Conservation (phyloP, 2,329 filamentous ascomycete genomes). For the Paramyrothecium roridum region DNA sequence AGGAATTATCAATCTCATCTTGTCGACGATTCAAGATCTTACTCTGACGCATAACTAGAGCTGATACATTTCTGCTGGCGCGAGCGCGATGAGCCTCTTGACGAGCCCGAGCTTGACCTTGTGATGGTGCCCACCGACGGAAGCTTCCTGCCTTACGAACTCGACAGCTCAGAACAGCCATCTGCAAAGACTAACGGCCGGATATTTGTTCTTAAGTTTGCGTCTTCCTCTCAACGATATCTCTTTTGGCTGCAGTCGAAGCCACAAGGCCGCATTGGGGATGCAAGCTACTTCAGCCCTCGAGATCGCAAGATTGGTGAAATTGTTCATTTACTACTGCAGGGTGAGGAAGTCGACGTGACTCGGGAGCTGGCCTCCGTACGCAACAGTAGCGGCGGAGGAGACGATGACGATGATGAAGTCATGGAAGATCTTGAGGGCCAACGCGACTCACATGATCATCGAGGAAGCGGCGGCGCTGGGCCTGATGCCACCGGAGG, state of each 20-base stretch:
- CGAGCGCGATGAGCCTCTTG: constrained; percentile 66
- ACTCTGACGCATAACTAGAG: constrained; percentile 45
- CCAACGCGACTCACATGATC: constrained; percentile 54
- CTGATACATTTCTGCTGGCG: constrained; percentile 98
- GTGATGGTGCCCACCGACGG: constrained; percentile 92
- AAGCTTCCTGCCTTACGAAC: constrained; percentile 78
- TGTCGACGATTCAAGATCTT: not conserved
- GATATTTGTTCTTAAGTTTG: constrained; percentile 91
- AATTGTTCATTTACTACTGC: constrained; percentile 78
- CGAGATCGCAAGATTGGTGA: constrained; percentile 85
- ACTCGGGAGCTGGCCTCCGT: constrained; percentile 66
- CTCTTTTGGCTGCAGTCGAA: constrained; percentile 97
- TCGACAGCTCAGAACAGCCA: constrained; percentile 51
- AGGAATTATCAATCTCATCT: constrained; percentile 2
- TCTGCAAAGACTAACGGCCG: constrained; percentile 75
- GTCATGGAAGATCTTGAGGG: constrained; percentile 62
- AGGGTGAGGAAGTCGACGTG: constrained; percentile 86
- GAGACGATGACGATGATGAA: constrained; percentile 58
- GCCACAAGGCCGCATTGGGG: constrained; percentile 66
- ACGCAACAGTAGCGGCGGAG: constrained; percentile 40
- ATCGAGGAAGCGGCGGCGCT: constrained; percentile 69
- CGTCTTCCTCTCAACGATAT: constrained; percentile 84
- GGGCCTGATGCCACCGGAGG: constrained; percentile 85
- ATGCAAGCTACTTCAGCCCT: constrained; percentile 76
- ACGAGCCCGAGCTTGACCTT: constrained; percentile 79